Percentiles rank a stretch among this genome's conserved stretches.
phyloP scores from a whole-genome alignment of 345 rosid species.

The Mallotus nudiflorus region DNA sequence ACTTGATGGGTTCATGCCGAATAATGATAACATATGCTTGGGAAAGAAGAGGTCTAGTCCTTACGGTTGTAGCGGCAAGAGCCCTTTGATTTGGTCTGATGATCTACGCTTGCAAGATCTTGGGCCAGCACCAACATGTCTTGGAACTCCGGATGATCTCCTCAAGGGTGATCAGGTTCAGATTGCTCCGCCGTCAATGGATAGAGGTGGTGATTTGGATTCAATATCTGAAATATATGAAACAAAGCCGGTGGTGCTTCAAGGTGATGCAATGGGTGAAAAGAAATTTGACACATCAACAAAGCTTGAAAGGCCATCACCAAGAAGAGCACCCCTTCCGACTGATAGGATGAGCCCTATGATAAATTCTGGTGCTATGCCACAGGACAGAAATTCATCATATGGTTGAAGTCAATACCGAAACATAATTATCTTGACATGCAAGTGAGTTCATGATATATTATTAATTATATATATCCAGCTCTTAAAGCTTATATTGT shows the following conservation, averaged over 20 bases:
- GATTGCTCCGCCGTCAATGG: constrained; percentile 52
- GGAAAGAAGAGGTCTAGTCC: constrained; percentile 75
- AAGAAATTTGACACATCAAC: constrained; percentile 45
- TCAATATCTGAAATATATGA: constrained; percentile 75
- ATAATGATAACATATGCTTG: constrained; percentile 45
- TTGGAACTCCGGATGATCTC: constrained; percentile 44
- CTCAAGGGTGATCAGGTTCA: constrained; percentile 46
- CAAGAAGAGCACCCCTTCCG: constrained; percentile 57
- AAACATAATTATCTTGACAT: not conserved
- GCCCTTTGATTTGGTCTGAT: constrained; percentile 79
- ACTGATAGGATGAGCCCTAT: constrained; percentile 54
- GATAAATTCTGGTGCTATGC: constrained; percentile 42
- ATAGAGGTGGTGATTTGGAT: constrained; percentile 47
- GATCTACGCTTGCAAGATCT: constrained; percentile 62
- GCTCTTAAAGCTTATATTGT: constrained; percentile 14
- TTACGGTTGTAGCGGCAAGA: constrained; percentile 60
- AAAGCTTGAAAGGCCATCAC: constrained; percentile 67
- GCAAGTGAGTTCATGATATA: constrained; percentile 15
- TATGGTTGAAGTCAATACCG: constrained; percentile 40
- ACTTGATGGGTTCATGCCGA: constrained; percentile 48
- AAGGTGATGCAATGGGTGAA: constrained; percentile 50
- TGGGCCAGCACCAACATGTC: constrained; percentile 33
- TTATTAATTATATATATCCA: constrained; percentile 15
- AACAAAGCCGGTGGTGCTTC: constrained; percentile 52
- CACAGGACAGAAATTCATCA: constrained; percentile 64